Evolutionary conservation across 164 flowering plant genomes (phyloP), one percentile per base, ranked within the genome.

Genomic region (Annona squamosa): DNA sequence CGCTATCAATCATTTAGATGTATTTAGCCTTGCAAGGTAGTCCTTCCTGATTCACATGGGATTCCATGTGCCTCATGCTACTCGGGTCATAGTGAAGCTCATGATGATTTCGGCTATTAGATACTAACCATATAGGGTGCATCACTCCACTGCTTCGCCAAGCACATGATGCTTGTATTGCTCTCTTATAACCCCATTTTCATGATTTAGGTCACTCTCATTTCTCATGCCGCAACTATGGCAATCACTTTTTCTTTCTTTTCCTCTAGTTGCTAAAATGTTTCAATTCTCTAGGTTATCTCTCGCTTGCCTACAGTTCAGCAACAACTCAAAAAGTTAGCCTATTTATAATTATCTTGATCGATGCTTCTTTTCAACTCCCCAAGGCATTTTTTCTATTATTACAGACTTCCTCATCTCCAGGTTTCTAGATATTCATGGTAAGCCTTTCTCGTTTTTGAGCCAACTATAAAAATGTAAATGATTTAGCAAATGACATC

Each of bases 181-280:
- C 65, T 65, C 46, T 65, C 69, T 7, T 48, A 67, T 42, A 67
- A 67, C 48, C 48, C 69, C 48, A 4, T 67, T 67, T 67, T 67
- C 69, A 44, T 17, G 48, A 16, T 67, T 67, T 44, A 67, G 17
- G 48, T 42, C 44, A 3, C 47, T 67, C 48, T 48, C 47, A 67
- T 67, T 67, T 67, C n/a, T 0, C 69, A 42, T 4, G 48, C 47
- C 5, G 17, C 69, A 42, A 67, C 69, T 67, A 42, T 0, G 4
- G 69, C 2, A 64, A 64, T 26, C 45, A 13, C 67, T 64, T 64
- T 19, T 64, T 2, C 5, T 26, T 64, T 64, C 67, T 64, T 64
- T 64, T 64, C 12, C 67, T 64, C 64, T 61, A 5, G 17, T n/a
- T 61, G 16, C 64, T 61, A 61, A 61, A n/a, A 61, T 61, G 64